phyloP scores from a whole-genome alignment of 768 basidiomycete species.

The Mycena rosella region DNA sequence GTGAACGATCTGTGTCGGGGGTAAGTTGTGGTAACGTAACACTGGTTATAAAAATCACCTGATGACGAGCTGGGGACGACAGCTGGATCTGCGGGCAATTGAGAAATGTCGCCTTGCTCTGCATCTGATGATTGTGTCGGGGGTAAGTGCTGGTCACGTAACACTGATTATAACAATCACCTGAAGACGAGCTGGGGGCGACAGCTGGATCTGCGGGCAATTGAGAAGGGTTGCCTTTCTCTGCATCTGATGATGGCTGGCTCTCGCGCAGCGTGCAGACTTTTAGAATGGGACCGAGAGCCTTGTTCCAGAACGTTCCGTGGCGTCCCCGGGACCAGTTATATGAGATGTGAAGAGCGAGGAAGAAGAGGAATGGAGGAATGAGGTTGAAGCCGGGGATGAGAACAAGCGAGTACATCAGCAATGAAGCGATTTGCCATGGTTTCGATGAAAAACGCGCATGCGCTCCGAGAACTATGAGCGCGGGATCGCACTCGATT shows the following conservation, averaged over 20 bases:
- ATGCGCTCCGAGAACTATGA: slow-evolving; percentile 1
- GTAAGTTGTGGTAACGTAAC: not conserved
- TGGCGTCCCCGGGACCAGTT: slow-evolving; percentile 4
- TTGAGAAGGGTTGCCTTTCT: too few species aligned
- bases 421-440: not conserved
- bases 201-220: too few species aligned
- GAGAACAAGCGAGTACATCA: slow-evolving; percentile 5
- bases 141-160: not conserved
- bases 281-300: too few species aligned
- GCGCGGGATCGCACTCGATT: slow-evolving; percentile 4
- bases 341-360: slow-evolving; percentile 2
- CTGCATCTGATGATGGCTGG: too few species aligned
- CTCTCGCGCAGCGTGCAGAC: too few species aligned
- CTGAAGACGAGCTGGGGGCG: too few species aligned
- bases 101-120: too few species aligned
- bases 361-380: slow-evolving; percentile 17
- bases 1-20: too few species aligned
- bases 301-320: not conserved
- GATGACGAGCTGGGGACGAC: too few species aligned
- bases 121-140: too few species aligned
- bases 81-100: too few species aligned
- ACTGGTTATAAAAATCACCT: not conserved
- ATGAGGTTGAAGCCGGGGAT: slow-evolving; percentile 15
- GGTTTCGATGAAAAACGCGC: slow-evolving; percentile 3
- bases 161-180: not conserved